Conservation (phyloP, 2,329 filamentous ascomycete species). For the Pleoardoris graminearum region DNA sequence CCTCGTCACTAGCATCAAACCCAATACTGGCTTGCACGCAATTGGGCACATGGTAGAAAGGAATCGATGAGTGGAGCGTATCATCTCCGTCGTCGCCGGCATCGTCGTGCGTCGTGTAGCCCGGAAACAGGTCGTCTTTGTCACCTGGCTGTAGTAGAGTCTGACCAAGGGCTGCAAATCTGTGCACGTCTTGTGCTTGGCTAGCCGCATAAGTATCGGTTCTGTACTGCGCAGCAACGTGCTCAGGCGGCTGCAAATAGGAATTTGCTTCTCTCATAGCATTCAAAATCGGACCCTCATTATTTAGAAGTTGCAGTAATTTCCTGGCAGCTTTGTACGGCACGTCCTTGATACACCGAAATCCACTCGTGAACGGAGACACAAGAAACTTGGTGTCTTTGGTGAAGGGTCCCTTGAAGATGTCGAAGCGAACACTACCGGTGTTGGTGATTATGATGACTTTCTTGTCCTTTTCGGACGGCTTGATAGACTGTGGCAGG, state of each 20-base stretch:
- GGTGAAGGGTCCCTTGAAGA: slow-evolving; percentile 91
- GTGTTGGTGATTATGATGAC: slow-evolving; percentile 82
- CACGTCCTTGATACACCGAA: slow-evolving; percentile 77
- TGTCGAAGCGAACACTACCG: slow-evolving; percentile 90
- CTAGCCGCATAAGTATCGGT: slow-evolving; percentile 17
- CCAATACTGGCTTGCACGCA: slow-evolving; percentile 71
- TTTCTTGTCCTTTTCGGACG: slow-evolving; percentile 57
- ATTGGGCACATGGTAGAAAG: slow-evolving; percentile 80
- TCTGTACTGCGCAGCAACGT: slow-evolving; percentile 38
- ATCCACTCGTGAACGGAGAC: slow-evolving; percentile 82
- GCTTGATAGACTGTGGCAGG: slow-evolving; percentile 67
- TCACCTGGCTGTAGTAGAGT: slow-evolving; percentile 9
- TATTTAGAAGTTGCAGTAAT: slow-evolving; percentile 64
- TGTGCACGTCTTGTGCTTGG: slow-evolving; percentile 1
- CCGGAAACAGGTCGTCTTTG: slow-evolving; percentile 58
- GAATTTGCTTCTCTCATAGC: slow-evolving; percentile 34
- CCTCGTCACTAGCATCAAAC: slow-evolving; percentile 56
- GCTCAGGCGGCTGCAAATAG: slow-evolving; percentile 52
- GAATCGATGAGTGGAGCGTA: slow-evolving; percentile 75
- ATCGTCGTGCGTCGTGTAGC: slow-evolving; percentile 90
- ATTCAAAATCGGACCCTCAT: slow-evolving; percentile 56
- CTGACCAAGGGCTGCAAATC: slow-evolving; percentile 8
- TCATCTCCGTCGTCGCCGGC: slow-evolving; percentile 85
- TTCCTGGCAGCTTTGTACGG: slow-evolving; percentile 74
- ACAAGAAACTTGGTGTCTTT: slow-evolving; percentile 83